These are phyloP conservation scores for Parasitella parasitica DNA, from an alignment of 371 early-diverging fungal species.

Conservation along the genomic window DNA sequence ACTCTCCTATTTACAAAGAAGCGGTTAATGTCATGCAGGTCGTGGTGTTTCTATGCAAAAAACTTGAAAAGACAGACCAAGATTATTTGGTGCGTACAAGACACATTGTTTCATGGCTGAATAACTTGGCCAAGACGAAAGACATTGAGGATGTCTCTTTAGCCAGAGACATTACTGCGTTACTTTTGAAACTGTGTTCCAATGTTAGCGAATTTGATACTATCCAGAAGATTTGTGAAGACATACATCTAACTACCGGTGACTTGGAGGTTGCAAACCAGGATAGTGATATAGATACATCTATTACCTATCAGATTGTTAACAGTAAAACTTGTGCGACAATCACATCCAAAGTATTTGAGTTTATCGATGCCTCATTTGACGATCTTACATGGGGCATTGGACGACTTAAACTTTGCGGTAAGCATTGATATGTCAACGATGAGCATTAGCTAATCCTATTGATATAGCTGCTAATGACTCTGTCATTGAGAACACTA, in stretches of 20 bases:
- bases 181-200: slow-evolving; percentile 31
- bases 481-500: slow-evolving; percentile 9
- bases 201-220: slow-evolving; percentile 31
- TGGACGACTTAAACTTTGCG: slow-evolving; percentile 30
- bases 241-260: slow-evolving; percentile 34
- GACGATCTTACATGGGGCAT: slow-evolving; percentile 52
- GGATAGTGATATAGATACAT: not conserved
- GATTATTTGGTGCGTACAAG: slow-evolving; percentile 11
- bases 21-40: slow-evolving; percentile 37
- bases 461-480: not conserved
- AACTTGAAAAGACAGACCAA: slow-evolving; percentile 16
- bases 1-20: slow-evolving; percentile 45
- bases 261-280: slow-evolving; percentile 25
- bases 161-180: slow-evolving; percentile 29
- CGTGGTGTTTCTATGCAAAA: slow-evolving; percentile 22
- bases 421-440: not conserved
- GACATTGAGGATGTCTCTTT: slow-evolving; percentile 38
- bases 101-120: slow-evolving; percentile 33
- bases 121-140: slow-evolving; percentile 32
- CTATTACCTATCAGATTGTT: slow-evolving; percentile 27
- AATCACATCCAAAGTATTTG: slow-evolving; percentile 29
- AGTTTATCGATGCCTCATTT: slow-evolving; percentile 36
- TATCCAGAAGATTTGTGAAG: slow-evolving; percentile 30
- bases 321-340: slow-evolving; percentile 34
- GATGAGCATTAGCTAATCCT: not conserved